These are phyloP conservation scores for Sclerotinia subarctica DNA, from an alignment of 2,329 filamentous ascomycete genomes.

Conservation along the genomic window DNA sequence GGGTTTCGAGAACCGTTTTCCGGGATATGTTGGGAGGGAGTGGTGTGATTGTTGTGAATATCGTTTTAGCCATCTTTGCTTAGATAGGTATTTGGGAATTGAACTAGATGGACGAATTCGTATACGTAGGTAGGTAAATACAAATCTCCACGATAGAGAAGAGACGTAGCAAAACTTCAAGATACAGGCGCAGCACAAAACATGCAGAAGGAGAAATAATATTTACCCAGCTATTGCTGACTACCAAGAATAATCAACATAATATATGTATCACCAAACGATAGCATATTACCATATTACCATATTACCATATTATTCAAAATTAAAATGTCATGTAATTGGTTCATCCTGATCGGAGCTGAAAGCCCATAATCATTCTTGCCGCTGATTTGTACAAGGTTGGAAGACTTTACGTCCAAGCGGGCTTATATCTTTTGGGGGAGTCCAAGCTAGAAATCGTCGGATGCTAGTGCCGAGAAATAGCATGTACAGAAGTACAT, in stretches of 20 bases:
- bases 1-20: constrained; percentile 66
- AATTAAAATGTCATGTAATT: neutral
- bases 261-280: constrained; percentile 1
- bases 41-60: constrained; percentile 76
- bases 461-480: neutral
- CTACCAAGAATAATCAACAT: neutral
- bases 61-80: constrained; percentile 42
- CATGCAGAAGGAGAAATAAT: neutral
- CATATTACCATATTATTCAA: neutral
- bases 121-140: neutral
- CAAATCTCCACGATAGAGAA: neutral
- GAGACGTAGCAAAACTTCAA: neutral
- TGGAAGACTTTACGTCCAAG: neutral
- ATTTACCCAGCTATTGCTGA: neutral
- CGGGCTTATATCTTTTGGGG: neutral
- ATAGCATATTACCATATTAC: neutral
- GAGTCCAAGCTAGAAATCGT: neutral
- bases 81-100: neutral
- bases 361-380: constrained; percentile 5
- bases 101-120: neutral
- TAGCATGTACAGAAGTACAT: neutral
- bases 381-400: constrained; percentile 15
- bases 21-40: constrained; percentile 67
- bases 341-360: constrained; percentile 5
- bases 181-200: neutral